Evolutionary conservation across 495 filamentous ascomycete genomes (phyloP), one percentile per base, ranked within the genome.

Genomic region (Sordaria brevicollis): DNA sequence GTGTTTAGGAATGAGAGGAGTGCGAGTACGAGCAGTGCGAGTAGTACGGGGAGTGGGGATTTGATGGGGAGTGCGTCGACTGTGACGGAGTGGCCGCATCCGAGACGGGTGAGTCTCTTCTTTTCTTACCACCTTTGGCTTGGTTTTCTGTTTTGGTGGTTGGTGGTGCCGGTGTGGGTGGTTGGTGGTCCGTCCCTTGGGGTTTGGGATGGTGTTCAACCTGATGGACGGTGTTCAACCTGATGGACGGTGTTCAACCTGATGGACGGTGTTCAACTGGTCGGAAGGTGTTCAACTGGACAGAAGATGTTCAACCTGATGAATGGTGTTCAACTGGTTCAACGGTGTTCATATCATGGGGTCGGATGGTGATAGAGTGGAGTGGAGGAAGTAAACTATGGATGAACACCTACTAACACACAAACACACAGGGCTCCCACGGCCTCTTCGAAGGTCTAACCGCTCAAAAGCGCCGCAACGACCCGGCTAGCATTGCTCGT

Each of bases 401-500:
- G 10, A 11, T 11, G 10, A 54, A 67, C 35, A 65, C 39, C 41
- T 15, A 66, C 19, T 38, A 65, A 41, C 35, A 2, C 11, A 4
- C 1, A 21, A n/a, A 43, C 11, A 82, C 79, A 70, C 75, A 68
- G n/a, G n/a, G n/a, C n/a, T 84, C 82, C 0, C 75, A 78, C 36
- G 73, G 74, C 17, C 72, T 79, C 37, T 84, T 83, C 74, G 79
- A 83, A 15, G 71, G 74, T 39, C 79, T 84, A n/a, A 76, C 76
- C 62, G 79, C 74, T 39, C 79, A 82, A 67, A 84, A 83, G 75
- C 81, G 82, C 71, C 70, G 65, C 35, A 73, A 74, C 69, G 82
- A 84, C 67, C 77, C 81, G 11, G 69, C 2, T 65, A 77, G 79
- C 2, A 36, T 81, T 2, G 81, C 81, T 29, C 75, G 82, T 38